Percentiles rank a stretch among this genome's conserved stretches.
Conservation (phyloP, 2,329 filamentous ascomycete genomes). For the Cordyceps farinosa region DNA sequence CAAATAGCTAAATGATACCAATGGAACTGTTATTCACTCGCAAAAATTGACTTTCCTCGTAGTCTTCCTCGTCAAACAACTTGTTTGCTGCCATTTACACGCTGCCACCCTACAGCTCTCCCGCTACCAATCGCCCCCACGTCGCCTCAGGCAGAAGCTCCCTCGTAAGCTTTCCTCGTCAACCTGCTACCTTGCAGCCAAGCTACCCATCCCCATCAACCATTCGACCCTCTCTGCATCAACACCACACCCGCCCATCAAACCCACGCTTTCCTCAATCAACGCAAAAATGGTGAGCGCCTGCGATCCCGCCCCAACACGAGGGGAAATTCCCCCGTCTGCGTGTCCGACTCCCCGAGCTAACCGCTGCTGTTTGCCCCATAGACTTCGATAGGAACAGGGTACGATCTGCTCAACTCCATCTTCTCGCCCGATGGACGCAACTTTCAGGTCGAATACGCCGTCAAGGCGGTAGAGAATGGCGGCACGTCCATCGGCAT, state of each 20-base stretch:
- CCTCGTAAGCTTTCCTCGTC: conserved; percentile 15
- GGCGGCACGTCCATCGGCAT: conserved; percentile 95
- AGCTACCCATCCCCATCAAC: conserved; percentile 12
- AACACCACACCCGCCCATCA: conserved; percentile 9
- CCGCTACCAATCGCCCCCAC: conserved; percentile 9
- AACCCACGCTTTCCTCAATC: background rate
- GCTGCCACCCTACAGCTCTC: conserved; percentile 1
- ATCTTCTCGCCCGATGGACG: conserved; percentile 99
- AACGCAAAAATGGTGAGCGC: conserved; percentile 14
- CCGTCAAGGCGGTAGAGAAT: conserved; percentile 97
- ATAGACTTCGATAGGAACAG: conserved; percentile 99
- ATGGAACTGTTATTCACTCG: background rate
- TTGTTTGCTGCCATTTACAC: background rate
- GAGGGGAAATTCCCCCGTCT: background rate
- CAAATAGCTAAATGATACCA: background rate
- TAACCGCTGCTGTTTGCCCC: background rate
- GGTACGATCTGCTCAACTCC: conserved; percentile 98
- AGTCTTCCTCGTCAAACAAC: background rate
- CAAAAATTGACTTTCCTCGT: background rate
- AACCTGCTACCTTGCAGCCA: conserved; percentile 5
- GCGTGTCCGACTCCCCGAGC: background rate
- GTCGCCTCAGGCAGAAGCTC: conserved; percentile 18
- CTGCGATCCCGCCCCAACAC: background rate
- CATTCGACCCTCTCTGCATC: background rate
- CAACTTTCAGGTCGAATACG: conserved; percentile 99